Conservation (phyloP, 805 yeast genomes). For the Yarrowia phangngaensis region DNA sequence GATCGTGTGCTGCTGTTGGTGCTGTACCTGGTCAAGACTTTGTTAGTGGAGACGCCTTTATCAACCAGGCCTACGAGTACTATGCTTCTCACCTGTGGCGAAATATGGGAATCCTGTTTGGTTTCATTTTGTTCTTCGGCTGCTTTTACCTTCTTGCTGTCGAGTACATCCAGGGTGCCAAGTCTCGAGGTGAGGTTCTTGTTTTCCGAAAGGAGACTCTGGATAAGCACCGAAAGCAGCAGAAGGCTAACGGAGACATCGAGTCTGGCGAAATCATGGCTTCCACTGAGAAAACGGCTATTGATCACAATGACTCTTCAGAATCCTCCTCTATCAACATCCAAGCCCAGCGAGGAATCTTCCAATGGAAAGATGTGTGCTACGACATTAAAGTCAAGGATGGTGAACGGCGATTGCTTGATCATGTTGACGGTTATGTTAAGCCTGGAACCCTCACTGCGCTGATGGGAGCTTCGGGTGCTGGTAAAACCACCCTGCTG, state of each 20-base stretch:
- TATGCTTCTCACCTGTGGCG: conserved; percentile 54
- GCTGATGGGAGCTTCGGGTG: conserved; percentile 73
- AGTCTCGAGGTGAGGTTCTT: conserved; percentile 56
- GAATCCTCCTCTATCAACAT: conserved; percentile 1
- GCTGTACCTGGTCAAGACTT: conserved; percentile 48
- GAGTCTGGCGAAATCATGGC: conserved; percentile 17
- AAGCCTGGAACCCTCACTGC: conserved; percentile 81
- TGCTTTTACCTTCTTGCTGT: conserved; percentile 50
- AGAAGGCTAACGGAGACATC: conserved; percentile 1
- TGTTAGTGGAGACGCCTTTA: conserved; percentile 53
- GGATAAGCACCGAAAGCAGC: conserved; percentile 13
- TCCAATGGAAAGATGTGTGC: conserved; percentile 74
- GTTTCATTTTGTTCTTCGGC: conserved; percentile 53
- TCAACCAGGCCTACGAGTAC: conserved; percentile 47
- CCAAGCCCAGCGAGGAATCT: conserved; percentile 37
- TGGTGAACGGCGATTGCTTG: conserved; percentile 56
- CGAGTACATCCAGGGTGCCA: conserved; percentile 43
- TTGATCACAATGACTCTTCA: background rate
- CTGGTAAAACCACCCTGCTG: conserved; percentile 75
- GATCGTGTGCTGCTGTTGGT: conserved; percentile 57
- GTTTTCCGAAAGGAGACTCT: conserved; percentile 43
- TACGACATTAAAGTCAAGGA: conserved; percentile 57
- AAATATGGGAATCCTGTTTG: conserved; percentile 59
- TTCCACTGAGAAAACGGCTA: background rate
- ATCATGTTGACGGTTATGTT: conserved; percentile 75